phyloP scores from a whole-genome alignment of 345 rosid species.

The Euphorbia pulcherrima region DNA sequence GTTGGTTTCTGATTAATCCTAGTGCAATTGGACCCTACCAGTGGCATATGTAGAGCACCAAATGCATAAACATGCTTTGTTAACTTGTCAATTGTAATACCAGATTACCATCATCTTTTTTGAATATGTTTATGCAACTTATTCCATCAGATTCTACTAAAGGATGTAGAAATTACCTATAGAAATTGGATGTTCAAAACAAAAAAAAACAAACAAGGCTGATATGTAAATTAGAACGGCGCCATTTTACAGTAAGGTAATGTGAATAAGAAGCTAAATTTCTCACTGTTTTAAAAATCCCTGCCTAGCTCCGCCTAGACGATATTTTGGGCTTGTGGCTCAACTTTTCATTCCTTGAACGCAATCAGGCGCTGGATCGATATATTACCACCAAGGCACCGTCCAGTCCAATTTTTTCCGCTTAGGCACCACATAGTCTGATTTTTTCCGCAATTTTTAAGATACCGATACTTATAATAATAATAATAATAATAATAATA shows the following conservation, averaged over 20 bases:
- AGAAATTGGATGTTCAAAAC: background rate
- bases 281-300: too few species aligned
- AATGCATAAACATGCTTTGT: background rate
- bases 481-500: too few species aligned
- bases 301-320: too few species aligned
- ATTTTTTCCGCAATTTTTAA: too few species aligned
- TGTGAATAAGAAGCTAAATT: background rate
- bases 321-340: too few species aligned
- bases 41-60: slow-evolving; percentile 2
- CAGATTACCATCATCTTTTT: slow-evolving; percentile 4
- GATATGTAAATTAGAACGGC: background rate
- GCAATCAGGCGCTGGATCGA: too few species aligned
- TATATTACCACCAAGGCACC: too few species aligned
- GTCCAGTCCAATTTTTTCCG: too few species aligned
- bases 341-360: too few species aligned
- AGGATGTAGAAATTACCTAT: background rate
- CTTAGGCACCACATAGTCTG: too few species aligned
- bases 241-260: background rate
- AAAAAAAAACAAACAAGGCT: background rate
- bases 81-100: background rate
- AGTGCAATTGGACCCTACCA: slow-evolving; percentile 6
- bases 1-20: background rate
- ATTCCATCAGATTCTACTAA: background rate
- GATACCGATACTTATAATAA: too few species aligned
- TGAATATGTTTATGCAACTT: background rate